Evolutionary conservation across 495 filamentous ascomycete genomes (phyloP), one percentile per base, ranked within the genome.

Genomic region (Glutinoglossum americanum): DNA sequence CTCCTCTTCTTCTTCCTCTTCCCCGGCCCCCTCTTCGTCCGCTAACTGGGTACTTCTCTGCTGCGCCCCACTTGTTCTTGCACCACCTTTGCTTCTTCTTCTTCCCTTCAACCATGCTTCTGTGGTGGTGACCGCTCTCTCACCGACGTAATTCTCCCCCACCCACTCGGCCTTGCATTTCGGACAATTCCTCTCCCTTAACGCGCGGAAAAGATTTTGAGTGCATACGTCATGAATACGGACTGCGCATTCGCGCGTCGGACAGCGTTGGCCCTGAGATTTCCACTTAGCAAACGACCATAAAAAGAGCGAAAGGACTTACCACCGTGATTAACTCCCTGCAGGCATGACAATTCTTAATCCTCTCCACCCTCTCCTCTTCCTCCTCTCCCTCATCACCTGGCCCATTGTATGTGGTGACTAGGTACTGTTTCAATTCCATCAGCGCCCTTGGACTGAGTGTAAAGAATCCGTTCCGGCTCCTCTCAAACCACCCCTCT

Each of bases 291-390:
- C 6, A 32, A 33, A 23, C 56, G 6, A 2, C 15, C 51, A 17
- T 55, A 55, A 41, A 47, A 27, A 45, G 51, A 55, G 32, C 10
- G 32, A 11, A 17, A 15, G 32, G 9, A 45, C n/a, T 66, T 63
- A 80, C 79, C 60, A 85, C 71, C 8, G 89, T 97, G 58, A 96
- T 77, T 57, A 97, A 84, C 67, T 96, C 89, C 68, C 79, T 85
- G 67, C 92, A 98, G 1, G 84, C 87, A 66, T 81, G 76, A 69
- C 92, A 98, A 59, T 81, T 78, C 77, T 92, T 94, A 66, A 98
- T 84, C 60, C 76, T 76, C 62, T 84, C 60, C 13, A 64, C 60
- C 19, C 60, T 62, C 47, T 64, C 70, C 0, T 67, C 70, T 25
- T 66, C 67, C 37, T 75, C 77, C 15, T 73, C 73, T 0, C 75